Evolutionary conservation across 768 basidiomycete genomes (phyloP).

Genomic region (Butyriboletus loyo): DNA sequence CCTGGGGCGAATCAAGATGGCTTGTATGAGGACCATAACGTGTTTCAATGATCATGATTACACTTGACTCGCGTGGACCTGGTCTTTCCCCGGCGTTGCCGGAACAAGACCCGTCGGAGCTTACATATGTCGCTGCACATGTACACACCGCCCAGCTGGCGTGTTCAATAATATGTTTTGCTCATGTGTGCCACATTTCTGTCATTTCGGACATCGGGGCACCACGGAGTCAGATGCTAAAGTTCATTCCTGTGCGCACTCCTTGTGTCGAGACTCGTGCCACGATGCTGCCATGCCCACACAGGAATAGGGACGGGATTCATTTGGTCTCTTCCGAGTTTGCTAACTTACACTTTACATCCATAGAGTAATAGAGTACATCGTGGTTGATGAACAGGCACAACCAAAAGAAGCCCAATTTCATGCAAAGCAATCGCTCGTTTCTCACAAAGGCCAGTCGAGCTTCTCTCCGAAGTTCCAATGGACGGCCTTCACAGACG

Average conservation of each 20-base stretch:
- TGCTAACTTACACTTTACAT: slow-evolving; percentile 19
- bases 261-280: neutral
- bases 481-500: slow-evolving; percentile 76
- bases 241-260: slow-evolving; percentile 15
- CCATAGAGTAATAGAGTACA: slow-evolving; percentile 5
- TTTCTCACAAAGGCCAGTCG: slow-evolving; percentile 66
- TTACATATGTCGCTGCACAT: neutral
- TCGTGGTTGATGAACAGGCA: neutral
- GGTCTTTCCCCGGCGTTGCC: neutral
- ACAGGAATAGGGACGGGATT: slow-evolving; percentile 6
- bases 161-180: slow-evolving; percentile 9
- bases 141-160: neutral
- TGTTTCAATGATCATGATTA: slow-evolving; percentile 11
- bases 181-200: slow-evolving; percentile 25
- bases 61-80: slow-evolving; percentile 3
- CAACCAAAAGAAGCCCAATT: neutral
- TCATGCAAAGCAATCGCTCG: neutral
- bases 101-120: neutral
- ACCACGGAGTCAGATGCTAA: neutral
- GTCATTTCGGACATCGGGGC: slow-evolving; percentile 14
- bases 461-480: slow-evolving; percentile 85
- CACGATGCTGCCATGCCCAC: slow-evolving; percentile 3
- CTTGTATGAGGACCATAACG: slow-evolving; percentile 5
- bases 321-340: slow-evolving; percentile 6
- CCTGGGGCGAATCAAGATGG: slow-evolving; percentile 3